Evolutionary conservation across 257 asterid genomes (phyloP), one percentile per base, ranked within the genome.

Genomic region (Haberlea rhodopensis): DNA sequence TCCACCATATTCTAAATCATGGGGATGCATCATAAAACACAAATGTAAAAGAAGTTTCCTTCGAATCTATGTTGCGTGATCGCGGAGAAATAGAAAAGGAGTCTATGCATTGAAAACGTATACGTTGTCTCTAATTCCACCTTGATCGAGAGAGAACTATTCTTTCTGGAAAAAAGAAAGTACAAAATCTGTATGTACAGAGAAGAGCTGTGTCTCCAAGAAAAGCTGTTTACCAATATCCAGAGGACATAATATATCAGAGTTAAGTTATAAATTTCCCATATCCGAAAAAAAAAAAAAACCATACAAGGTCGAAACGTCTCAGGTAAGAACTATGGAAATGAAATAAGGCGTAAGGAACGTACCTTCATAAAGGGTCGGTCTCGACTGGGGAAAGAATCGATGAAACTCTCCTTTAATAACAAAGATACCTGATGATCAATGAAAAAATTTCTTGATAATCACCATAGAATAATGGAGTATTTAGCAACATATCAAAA

Each of bases 201-300:
- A 94, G 88, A 94, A 94, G 80, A 94, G 97, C 85, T 94, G 99
- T 6, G 99, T 94, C 69, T 94, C 99, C 87, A 83, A 67, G 68
- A 94, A 94, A 60, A 65, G 92, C 99, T 92, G 98, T 79, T 67
- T 15, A 65, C 57, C 67, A 52, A 69, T 76, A 56, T 49, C 29
- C 26, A 75, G 45, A 49, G 18, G 55, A 40, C 71, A 71, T 1
- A 28, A 55, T 32, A 60, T 29, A 68, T 80, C 60, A 81, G 75
- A 40, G 51, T 49, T 20, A 9, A 25, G 10, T 10, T 18, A 15
- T 2, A 48, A 37, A 15, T n/a, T 32, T 29, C 37, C 3, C 23
- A 11, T 28, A 49, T 22, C 5, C 56, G 34, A 34, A 15, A 60
- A 22, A n/a, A 8, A 52, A 70, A 62, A 40, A 15, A 3, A 57